These are phyloP conservation scores for Cicer bijugum DNA, from an alignment of 306 rosid genomes.

Conservation along the genomic window DNA sequence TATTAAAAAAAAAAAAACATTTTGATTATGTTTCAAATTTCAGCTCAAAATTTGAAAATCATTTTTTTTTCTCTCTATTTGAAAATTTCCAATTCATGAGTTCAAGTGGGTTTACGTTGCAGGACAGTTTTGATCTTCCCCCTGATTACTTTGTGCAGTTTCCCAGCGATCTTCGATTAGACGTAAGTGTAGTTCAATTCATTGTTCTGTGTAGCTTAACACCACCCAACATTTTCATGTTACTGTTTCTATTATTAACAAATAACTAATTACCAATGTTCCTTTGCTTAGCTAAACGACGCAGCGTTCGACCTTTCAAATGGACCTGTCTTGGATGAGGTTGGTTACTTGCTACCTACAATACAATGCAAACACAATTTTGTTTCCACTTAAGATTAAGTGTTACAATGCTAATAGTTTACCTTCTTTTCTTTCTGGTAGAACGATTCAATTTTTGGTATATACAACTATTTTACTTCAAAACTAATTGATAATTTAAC, in stretches of 20 bases:
- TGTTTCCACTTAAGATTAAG: neutral
- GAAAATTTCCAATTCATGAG: conserved; percentile 4
- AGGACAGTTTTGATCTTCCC: conserved; percentile 87
- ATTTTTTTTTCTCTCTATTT: neutral
- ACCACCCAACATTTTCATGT: neutral
- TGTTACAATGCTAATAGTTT: conserved; percentile 9
- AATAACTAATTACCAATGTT: neutral
- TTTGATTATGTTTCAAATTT: neutral
- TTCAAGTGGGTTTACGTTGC: conserved; percentile 31
- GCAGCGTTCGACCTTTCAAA: conserved; percentile 95
- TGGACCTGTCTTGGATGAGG: conserved; percentile 80
- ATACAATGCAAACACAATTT: conserved; percentile 2
- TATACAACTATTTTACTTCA: neutral
- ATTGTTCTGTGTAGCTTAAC: neutral
- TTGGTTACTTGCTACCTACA: conserved; percentile 44
- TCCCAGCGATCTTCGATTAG: conserved; percentile 87
- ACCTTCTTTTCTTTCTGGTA: neutral
- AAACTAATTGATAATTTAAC: neutral
- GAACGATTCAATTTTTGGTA: neutral
- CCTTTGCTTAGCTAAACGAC: conserved; percentile 67
- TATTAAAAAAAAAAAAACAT: too few relatives aligned
- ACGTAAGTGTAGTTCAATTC: conserved; percentile 54
- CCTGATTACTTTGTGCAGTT: conserved; percentile 75
- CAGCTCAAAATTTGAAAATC: neutral
- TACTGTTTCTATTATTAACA: neutral